These are phyloP conservation scores for Cryptococcus sp. DNA, from an alignment of 1,284 basidiomycete genomes.

Conservation along the genomic window DNA sequence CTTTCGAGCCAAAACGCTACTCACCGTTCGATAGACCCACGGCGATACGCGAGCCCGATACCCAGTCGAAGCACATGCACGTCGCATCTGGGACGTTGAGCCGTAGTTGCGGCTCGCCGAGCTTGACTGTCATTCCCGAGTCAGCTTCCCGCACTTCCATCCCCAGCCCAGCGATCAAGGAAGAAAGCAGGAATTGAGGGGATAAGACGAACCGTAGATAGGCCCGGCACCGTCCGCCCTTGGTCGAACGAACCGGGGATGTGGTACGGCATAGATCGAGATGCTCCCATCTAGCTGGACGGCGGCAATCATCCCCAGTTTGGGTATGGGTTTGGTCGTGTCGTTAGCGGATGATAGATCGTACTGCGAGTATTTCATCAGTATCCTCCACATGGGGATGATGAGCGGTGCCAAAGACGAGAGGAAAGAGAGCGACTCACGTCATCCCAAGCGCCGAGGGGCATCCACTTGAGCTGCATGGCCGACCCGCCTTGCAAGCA, in stretches of 20 bases:
- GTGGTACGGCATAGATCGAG: constrained; percentile 69
- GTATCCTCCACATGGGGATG: too few species aligned
- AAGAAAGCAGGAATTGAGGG: too few species aligned
- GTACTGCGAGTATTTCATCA: constrained; percentile 11
- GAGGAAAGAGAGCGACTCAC: constrained; percentile 26
- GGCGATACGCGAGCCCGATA: constrained; percentile 71
- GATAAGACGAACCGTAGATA: constrained; percentile 28
- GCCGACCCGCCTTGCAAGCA: constrained; percentile 72
- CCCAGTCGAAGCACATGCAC: constrained; percentile 78
- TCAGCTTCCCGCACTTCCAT: not conserved
- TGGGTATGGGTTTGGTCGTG: constrained; percentile 51
- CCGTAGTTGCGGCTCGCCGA: constrained; percentile 60
- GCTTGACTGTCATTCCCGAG: constrained; percentile 44
- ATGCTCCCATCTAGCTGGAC: constrained; percentile 79
- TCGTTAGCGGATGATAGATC: constrained; percentile 3
- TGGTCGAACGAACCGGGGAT: constrained; percentile 54
- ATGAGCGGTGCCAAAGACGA: not conserved
- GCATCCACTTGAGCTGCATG: constrained; percentile 82
- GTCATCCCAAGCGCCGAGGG: constrained; percentile 69
- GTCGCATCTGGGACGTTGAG: constrained; percentile 69
- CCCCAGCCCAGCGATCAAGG: too few species aligned
- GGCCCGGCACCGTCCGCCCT: constrained; percentile 14
- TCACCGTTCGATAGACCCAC: constrained; percentile 77
- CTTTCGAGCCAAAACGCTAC: constrained; percentile 9
- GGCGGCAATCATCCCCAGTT: constrained; percentile 75